phyloP scores from a whole-genome alignment of 768 basidiomycete genomes.

The Tricholoma terreum region DNA sequence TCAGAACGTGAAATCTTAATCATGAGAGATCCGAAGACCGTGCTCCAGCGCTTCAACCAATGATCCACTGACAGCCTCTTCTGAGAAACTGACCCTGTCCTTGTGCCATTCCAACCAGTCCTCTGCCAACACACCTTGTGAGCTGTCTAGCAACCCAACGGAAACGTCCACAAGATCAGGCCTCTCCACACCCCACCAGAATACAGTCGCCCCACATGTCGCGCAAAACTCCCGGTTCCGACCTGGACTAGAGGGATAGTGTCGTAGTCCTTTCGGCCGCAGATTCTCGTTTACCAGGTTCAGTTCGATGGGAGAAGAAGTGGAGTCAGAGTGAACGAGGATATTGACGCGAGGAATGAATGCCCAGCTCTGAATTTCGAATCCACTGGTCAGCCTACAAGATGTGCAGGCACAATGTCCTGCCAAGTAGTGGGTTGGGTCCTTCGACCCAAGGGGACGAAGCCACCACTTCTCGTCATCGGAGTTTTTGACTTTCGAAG shows the following conservation, averaged over 20 bases:
- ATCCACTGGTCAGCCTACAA: constrained; percentile 24
- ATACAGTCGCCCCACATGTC: constrained; percentile 30
- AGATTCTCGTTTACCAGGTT: constrained; percentile 8
- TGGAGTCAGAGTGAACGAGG: constrained; percentile 10
- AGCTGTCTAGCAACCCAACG: constrained; percentile 19
- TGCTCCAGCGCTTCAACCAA: constrained; percentile 12
- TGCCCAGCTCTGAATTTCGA: constrained; percentile 24
- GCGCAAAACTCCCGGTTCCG: constrained; percentile 26
- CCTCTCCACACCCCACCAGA: constrained; percentile 24
- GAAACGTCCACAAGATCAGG: constrained; percentile 24
- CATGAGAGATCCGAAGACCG: constrained; percentile 6
- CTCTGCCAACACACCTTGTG: constrained; percentile 14
- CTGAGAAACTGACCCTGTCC: constrained; percentile 17
- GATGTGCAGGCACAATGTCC: constrained; percentile 26
- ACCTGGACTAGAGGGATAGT: constrained; percentile 22
- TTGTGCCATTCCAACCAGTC: constrained; percentile 21
- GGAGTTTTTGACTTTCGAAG: constrained; percentile 9
- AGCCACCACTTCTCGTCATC: constrained; percentile 27
- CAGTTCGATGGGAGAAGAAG: constrained; percentile 13
- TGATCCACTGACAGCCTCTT: constrained; percentile 12
- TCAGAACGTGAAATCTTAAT: background rate
- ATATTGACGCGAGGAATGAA: constrained; percentile 22
- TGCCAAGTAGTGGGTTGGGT: constrained; percentile 21
- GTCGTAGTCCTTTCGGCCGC: constrained; percentile 20
- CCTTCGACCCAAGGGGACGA: constrained; percentile 12